These are phyloP conservation scores for Apiospora aurea DNA, from an alignment of 2,329 filamentous ascomycete species.

Conservation along the genomic window DNA sequence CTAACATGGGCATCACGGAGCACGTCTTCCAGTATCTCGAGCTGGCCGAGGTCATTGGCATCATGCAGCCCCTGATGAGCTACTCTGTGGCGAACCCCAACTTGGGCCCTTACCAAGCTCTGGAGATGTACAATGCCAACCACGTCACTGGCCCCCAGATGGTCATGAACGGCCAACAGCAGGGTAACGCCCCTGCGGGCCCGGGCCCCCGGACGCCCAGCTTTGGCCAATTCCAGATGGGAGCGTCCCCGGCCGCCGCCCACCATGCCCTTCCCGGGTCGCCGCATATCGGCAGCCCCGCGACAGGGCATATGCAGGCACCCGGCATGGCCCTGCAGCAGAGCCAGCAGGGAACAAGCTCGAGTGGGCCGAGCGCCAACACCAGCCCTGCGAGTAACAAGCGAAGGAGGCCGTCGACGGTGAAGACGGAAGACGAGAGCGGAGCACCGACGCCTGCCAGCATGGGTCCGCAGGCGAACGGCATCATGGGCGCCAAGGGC, in stretches of 20 bases:
- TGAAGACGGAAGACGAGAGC: conserved; percentile 64
- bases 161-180: conserved; percentile 55
- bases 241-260: conserved; percentile 65
- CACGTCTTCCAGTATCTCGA: conserved; percentile 71
- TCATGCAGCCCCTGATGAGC: conserved; percentile 58
- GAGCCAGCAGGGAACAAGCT: conserved; percentile 72
- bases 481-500: conserved; percentile 52
- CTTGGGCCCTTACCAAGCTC: conserved; percentile 62
- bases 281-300: conserved; percentile 67
- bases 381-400: conserved; percentile 70
- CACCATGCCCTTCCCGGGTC: conserved; percentile 69
- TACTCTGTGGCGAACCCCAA: conserved; percentile 63
- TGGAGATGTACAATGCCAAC: conserved; percentile 64
- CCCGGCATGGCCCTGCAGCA: conserved; percentile 72
- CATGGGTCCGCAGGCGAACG: conserved; percentile 57
- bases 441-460: conserved; percentile 57
- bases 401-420: conserved; percentile 61
- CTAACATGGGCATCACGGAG: conserved; percentile 64
- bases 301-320: conserved; percentile 67
- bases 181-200: conserved; percentile 47
- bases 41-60: conserved; percentile 69
- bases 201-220: conserved; percentile 59
- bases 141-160: conserved; percentile 49
- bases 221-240: conserved; percentile 63
- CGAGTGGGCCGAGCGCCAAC: conserved; percentile 71